These are phyloP conservation scores for Dendrocalamus sinicus DNA, from an alignment of 176 grass and related monocot genomes.

Conservation along the genomic window DNA sequence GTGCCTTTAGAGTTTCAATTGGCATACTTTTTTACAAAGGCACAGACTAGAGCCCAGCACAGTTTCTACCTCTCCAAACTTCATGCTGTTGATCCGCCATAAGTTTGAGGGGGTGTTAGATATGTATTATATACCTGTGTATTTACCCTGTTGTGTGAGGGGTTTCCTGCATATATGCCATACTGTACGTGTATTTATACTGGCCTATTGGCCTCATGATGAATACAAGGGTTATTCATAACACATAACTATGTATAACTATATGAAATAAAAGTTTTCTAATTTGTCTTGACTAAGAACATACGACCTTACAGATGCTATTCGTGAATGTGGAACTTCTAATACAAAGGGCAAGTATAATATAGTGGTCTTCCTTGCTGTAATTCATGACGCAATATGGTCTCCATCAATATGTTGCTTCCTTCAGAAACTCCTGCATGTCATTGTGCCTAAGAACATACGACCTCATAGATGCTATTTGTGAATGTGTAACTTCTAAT, in stretches of 20 bases:
- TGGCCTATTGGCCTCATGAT: too few species aligned
- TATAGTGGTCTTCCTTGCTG: not conserved
- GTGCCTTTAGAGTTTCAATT: too few species aligned
- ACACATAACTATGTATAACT: not conserved
- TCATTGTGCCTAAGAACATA: not conserved
- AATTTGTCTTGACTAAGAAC: slow-evolving; percentile 6
- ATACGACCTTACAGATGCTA: not conserved
- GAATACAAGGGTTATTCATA: too few species aligned
- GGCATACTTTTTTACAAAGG: too few species aligned
- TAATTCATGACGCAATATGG: not conserved
- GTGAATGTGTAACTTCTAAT: not conserved
- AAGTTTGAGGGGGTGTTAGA: too few species aligned
- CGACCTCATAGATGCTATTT: not conserved
- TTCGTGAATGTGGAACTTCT: not conserved
- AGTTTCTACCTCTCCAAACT: too few species aligned
- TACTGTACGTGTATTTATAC: too few species aligned
- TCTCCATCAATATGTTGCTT: not conserved
- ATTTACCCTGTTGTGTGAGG: too few species aligned
- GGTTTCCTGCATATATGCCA: too few species aligned
- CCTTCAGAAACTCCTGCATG: not conserved
- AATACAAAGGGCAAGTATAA: not conserved
- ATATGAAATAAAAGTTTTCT: not conserved
- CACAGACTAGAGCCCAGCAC: too few species aligned
- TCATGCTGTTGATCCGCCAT: too few species aligned
- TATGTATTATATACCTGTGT: too few species aligned